Conservation (phyloP, 768 basidiomycete species). For the Mrakia gelida region DNA sequence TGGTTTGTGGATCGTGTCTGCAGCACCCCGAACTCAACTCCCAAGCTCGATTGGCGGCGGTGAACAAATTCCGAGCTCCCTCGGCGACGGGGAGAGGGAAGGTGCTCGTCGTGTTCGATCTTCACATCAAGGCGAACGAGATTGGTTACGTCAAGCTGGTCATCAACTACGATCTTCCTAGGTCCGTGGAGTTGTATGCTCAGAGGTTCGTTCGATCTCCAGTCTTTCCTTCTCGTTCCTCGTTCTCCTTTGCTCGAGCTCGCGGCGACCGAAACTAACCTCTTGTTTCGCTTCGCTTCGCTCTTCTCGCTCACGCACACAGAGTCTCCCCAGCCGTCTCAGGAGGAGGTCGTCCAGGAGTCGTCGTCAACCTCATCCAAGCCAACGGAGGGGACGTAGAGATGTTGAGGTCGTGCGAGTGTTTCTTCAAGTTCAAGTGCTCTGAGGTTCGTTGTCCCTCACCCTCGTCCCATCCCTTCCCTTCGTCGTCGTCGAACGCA, state of each 20-base stretch:
- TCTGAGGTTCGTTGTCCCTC: conserved; percentile 25
- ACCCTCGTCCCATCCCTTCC: not conserved
- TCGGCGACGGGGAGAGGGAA: conserved; percentile 46
- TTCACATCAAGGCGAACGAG: conserved; percentile 84
- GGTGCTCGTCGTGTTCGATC: conserved; percentile 87
- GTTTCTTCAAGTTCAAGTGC: conserved; percentile 65
- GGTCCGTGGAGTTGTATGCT: conserved; percentile 85
- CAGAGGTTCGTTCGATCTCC: conserved; percentile 60
- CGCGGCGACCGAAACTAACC: not conserved
- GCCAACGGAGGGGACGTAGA: conserved; percentile 97
- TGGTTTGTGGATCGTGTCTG: no score
- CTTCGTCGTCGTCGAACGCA: not conserved
- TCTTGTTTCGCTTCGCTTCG: not conserved
- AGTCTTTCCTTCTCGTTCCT: not conserved
- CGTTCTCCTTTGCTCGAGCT: not conserved
- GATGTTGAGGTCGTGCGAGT: conserved; percentile 97
- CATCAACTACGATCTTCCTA: conserved; percentile 77
- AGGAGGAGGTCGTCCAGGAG: conserved; percentile 76
- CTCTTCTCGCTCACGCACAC: conserved; percentile 4
- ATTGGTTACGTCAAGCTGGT: conserved; percentile 85
- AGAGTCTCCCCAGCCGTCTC: conserved; percentile 83
- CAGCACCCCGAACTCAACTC: conserved; percentile 93
- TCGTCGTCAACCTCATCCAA: conserved; percentile 93
- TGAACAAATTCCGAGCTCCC: conserved; percentile 64
- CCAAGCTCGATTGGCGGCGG: conserved; percentile 68